Percentiles rank a stretch among this genome's conserved stretches.
These are phyloP conservation scores for Ogataea allantospora DNA, from an alignment of 805 yeast species.

Conservation along the genomic window DNA sequence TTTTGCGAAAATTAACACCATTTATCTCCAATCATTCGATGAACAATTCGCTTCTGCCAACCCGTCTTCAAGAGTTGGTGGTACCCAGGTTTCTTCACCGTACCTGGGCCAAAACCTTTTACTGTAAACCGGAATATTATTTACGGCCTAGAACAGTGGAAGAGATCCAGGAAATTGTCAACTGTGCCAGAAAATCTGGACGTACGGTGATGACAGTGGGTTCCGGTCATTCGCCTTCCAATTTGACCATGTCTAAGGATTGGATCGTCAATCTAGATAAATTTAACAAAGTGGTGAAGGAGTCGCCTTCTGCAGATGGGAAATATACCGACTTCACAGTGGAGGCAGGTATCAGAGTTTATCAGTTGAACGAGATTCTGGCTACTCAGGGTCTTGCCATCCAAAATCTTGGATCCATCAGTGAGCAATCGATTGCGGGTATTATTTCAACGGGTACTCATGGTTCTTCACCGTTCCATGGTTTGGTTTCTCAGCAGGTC, in stretches of 20 bases:
- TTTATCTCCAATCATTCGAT: slow-evolving; percentile 1
- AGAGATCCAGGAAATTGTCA: slow-evolving; percentile 67
- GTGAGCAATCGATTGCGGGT: slow-evolving; percentile 95
- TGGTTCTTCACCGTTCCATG: slow-evolving; percentile 92
- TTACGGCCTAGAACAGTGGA: slow-evolving; percentile 73
- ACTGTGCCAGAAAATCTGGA: slow-evolving; percentile 54
- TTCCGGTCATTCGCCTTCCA: slow-evolving; percentile 93
- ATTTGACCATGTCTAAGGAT: slow-evolving; percentile 79
- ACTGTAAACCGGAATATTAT: slow-evolving; percentile 69
- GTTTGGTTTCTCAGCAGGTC: slow-evolving; percentile 82
- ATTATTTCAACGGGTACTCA: slow-evolving; percentile 95
- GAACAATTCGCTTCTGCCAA: slow-evolving; percentile 22
- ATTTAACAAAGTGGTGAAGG: slow-evolving; percentile 49
- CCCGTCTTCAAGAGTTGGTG: slow-evolving; percentile 27
- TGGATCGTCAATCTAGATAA: slow-evolving; percentile 89
- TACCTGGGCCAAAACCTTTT: slow-evolving; percentile 92
- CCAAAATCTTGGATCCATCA: slow-evolving; percentile 90
- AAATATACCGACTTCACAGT: slow-evolving; percentile 85
- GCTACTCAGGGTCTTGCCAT: slow-evolving; percentile 68
- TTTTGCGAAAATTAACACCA: not conserved
- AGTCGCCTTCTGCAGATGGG: slow-evolving; percentile 51
- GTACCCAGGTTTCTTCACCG: slow-evolving; percentile 47
- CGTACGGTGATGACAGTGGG: slow-evolving; percentile 84
- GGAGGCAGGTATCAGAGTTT: slow-evolving; percentile 88
- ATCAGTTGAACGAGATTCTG: slow-evolving; percentile 66